A percentile compares a stretch with the other conserved stretches of the same genome.
Evolutionary conservation across 495 filamentous ascomycete species (phyloP).

Genomic region (Aspergillus panamensis): DNA sequence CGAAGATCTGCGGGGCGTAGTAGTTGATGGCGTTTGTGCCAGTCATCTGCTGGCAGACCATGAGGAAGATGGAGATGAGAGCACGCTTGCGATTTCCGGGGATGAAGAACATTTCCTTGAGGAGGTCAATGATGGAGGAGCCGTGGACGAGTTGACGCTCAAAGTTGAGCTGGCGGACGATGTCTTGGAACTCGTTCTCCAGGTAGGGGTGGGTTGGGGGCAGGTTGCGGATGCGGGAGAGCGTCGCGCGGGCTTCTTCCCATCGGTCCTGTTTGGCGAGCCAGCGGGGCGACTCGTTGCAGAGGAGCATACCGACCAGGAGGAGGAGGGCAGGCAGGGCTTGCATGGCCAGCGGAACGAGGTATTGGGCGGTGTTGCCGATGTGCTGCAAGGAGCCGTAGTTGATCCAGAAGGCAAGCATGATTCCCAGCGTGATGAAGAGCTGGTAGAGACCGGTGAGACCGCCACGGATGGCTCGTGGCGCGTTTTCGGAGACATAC

Average conservation of each 20-base stretch:
- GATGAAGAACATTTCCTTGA: slow-evolving; percentile 47
- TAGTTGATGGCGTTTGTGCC: slow-evolving; percentile 52
- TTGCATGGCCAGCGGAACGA: slow-evolving; percentile 52
- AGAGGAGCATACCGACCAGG: slow-evolving; percentile 47
- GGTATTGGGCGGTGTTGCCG: slow-evolving; percentile 48
- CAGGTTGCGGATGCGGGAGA: slow-evolving; percentile 46
- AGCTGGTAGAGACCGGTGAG: slow-evolving; percentile 43
- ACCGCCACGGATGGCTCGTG: slow-evolving; percentile 41
- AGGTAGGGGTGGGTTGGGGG: slow-evolving; percentile 34
- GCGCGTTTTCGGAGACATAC: slow-evolving; percentile 48
- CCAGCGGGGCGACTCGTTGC: slow-evolving; percentile 56
- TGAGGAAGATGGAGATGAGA: slow-evolving; percentile 41
- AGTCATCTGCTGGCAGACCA: slow-evolving; percentile 54
- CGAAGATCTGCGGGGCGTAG: slow-evolving; percentile 61
- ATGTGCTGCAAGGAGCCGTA: slow-evolving; percentile 49
- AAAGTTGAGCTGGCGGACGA: slow-evolving; percentile 61
- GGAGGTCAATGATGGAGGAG: slow-evolving; percentile 50
- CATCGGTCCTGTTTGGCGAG: slow-evolving; percentile 44
- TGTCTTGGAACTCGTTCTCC: slow-evolving; percentile 62
- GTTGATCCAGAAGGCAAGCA: slow-evolving; percentile 49
- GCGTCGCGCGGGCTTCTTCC: slow-evolving; percentile 42
- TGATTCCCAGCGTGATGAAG: slow-evolving; percentile 27
- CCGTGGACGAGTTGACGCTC: slow-evolving; percentile 62
- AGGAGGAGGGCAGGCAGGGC: slow-evolving; percentile 50
- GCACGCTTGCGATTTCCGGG: slow-evolving; percentile 43